Evolutionary conservation across 768 basidiomycete species (phyloP).

Genomic region (Xerocomellus dryophilus): DNA sequence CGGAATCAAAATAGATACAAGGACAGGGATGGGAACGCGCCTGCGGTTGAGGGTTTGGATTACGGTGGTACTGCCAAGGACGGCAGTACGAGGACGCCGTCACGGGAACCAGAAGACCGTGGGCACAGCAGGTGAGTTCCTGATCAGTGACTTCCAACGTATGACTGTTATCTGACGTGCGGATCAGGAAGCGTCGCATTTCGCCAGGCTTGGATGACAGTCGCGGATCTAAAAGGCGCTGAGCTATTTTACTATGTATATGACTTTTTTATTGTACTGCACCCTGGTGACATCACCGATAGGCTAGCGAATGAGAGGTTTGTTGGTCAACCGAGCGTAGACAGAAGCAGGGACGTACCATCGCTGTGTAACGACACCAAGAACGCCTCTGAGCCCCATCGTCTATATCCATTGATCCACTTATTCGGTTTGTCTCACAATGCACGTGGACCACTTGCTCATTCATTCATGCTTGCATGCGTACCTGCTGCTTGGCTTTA

Average conservation of each 20-base stretch:
- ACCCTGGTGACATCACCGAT: slow-evolving; percentile 13
- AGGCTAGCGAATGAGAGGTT: too few relatives aligned
- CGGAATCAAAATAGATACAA: slow-evolving; percentile 89
- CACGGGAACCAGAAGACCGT: slow-evolving; percentile 67
- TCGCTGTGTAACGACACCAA: too few relatives aligned
- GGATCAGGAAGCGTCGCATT: slow-evolving; percentile 63
- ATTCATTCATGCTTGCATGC: too few relatives aligned
- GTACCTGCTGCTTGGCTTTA: too few relatives aligned
- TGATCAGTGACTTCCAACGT: neutral
- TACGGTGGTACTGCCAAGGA: slow-evolving; percentile 65
- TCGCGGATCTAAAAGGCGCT: slow-evolving; percentile 70
- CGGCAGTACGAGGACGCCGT: slow-evolving; percentile 48
- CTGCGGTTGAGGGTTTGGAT: slow-evolving; percentile 85
- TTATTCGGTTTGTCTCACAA: too few relatives aligned
- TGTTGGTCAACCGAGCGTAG: too few relatives aligned
- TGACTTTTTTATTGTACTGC: slow-evolving; percentile 27
- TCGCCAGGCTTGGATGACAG: slow-evolving; percentile 70
- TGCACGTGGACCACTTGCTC: too few relatives aligned
- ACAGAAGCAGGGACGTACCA: too few relatives aligned
- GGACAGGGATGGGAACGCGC: slow-evolving; percentile 80
- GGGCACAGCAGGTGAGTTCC: slow-evolving; percentile 50
- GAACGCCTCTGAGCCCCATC: too few relatives aligned
- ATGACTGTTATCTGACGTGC: slow-evolving; percentile 1
- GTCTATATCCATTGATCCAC: too few relatives aligned
- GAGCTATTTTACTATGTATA: slow-evolving; percentile 37